Evolutionary conservation across 495 filamentous ascomycete species (phyloP).

Genomic region (Aspergillus affinis): DNA sequence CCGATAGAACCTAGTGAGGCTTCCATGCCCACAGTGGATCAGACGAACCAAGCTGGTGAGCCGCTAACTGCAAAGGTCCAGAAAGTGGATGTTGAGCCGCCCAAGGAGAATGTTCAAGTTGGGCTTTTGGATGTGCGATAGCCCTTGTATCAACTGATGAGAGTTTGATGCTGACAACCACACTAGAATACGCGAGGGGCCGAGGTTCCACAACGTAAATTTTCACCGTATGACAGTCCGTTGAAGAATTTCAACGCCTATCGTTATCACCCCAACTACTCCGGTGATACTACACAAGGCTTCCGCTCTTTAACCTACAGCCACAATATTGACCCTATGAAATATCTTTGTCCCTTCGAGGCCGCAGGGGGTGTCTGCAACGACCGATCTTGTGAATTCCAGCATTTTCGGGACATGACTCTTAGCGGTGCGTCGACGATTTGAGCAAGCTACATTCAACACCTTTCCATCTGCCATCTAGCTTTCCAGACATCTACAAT

Average conservation of each 20-base stretch:
- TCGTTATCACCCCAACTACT: slow-evolving; percentile 80
- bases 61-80: slow-evolving; percentile 34
- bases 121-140: slow-evolving; percentile 40
- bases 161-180: slow-evolving; percentile 13
- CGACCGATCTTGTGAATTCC: slow-evolving; percentile 63
- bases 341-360: slow-evolving; percentile 72
- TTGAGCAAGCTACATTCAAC: slow-evolving; percentile 34
- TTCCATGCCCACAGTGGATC: slow-evolving; percentile 20
- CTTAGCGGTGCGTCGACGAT: slow-evolving; percentile 74
- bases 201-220: slow-evolving; percentile 33
- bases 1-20: slow-evolving; percentile 22
- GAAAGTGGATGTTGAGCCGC: slow-evolving; percentile 23
- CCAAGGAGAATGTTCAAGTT: slow-evolving; percentile 25
- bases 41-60: slow-evolving; percentile 25
- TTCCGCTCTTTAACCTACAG: slow-evolving; percentile 92
- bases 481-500: slow-evolving; percentile 9
- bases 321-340: slow-evolving; percentile 74
- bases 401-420: slow-evolving; percentile 78
- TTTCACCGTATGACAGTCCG: slow-evolving; percentile 79
- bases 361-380: slow-evolving; percentile 74
- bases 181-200: slow-evolving; percentile 27
- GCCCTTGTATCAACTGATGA: slow-evolving; percentile 15
- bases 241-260: slow-evolving; percentile 80
- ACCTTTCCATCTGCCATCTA: slow-evolving; percentile 3
- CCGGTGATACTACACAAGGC: slow-evolving; percentile 66